Percentiles rank a stretch among this genome's conserved stretches.
phyloP scores from a whole-genome alignment of 2,329 filamentous ascomycete genomes.

The Claviceps monticola region DNA sequence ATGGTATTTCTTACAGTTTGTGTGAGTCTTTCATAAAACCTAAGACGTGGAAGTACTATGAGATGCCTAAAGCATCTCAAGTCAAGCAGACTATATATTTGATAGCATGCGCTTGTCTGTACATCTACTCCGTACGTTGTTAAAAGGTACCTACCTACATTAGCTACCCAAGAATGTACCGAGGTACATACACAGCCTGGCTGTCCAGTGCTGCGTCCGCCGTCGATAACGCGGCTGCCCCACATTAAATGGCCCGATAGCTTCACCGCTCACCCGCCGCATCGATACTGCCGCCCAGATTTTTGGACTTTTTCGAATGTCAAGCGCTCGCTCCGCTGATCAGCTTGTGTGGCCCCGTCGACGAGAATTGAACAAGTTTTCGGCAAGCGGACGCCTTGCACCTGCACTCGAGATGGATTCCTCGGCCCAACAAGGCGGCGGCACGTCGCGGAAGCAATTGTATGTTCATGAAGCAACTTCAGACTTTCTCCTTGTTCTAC shows the following conservation, averaged over 20 bases:
- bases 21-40: no score
- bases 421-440: slow-evolving; percentile 15
- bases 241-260: neutral
- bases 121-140: no score
- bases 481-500: neutral
- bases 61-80: no score
- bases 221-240: neutral
- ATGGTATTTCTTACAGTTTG: no score
- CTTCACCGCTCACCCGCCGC: slow-evolving; percentile 26
- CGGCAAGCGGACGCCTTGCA: slow-evolving; percentile 8
- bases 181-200: no score
- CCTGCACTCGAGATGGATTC: slow-evolving; percentile 3
- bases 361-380: neutral
- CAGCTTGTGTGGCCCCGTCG: neutral
- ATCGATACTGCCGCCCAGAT: slow-evolving; percentile 21
- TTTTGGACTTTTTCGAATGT: slow-evolving; percentile 21
- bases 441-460: slow-evolving; percentile 47
- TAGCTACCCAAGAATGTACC: no score
- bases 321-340: neutral
- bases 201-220: no score
- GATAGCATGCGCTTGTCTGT: no score
- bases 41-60: no score
- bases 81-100: no score
- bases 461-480: slow-evolving; percentile 17
- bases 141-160: no score